A percentile compares a stretch with the other conserved stretches of the same genome.
These are phyloP conservation scores for Chaetomium sp. DNA, from an alignment of 2,329 filamentous ascomycete species.

Conservation along the genomic window DNA sequence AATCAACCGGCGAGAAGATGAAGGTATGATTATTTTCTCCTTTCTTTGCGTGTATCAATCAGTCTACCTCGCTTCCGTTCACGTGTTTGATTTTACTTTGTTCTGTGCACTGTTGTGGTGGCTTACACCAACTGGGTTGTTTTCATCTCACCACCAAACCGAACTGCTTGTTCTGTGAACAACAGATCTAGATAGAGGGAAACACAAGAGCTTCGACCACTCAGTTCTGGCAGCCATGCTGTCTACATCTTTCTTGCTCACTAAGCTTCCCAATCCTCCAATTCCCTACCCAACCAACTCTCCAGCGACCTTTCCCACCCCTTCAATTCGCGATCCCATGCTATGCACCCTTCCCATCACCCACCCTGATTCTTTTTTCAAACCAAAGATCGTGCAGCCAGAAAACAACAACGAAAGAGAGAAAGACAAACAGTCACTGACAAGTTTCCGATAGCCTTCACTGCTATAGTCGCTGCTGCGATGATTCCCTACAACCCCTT, in stretches of 20 bases:
- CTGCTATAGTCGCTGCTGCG: constrained; percentile 2
- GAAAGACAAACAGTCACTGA: not conserved
- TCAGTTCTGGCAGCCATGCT: not conserved
- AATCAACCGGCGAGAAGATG: constrained; percentile 5
- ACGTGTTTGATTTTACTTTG: not conserved
- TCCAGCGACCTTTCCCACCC: too few relatives aligned
- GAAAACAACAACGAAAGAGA: not conserved
- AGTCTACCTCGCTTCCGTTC: not conserved
- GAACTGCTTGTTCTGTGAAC: not conserved
- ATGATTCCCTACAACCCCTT: constrained; percentile 10
- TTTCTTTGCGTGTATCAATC: not conserved
- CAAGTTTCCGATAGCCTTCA: constrained; percentile 2
- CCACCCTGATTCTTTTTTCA: too few relatives aligned
- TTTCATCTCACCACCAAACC: constrained; percentile 5
- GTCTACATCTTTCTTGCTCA: too few relatives aligned
- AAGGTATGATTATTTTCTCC: not conserved
- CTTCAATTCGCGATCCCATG: too few relatives aligned
- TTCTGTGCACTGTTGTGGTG: not conserved
- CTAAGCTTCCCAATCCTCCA: too few relatives aligned
- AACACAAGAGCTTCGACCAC: too few relatives aligned
- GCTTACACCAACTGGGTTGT: not conserved
- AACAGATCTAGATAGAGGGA: not conserved
- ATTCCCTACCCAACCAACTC: too few relatives aligned
- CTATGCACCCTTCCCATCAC: too few relatives aligned
- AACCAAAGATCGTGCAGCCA: not conserved